A percentile compares a stretch with the other conserved stretches of the same genome.
These are phyloP conservation scores for Gentiana dahurica DNA, from an alignment of 257 asterid species.

Conservation along the genomic window DNA sequence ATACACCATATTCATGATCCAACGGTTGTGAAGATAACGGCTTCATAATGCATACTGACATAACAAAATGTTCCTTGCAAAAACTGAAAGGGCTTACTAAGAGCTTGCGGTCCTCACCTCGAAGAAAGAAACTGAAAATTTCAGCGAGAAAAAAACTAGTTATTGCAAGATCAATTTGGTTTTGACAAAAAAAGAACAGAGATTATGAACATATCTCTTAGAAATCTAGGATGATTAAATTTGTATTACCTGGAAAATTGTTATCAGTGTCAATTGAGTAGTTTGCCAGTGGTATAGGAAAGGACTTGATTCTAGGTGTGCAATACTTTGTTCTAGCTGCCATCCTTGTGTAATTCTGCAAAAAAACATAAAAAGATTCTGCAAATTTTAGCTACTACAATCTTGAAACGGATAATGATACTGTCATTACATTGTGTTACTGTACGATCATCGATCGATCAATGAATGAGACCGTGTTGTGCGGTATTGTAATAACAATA, in stretches of 20 bases:
- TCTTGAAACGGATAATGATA: too few species aligned
- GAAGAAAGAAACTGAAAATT: constrained; percentile 71
- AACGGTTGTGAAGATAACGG: too few species aligned
- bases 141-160: not conserved
- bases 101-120: constrained; percentile 54
- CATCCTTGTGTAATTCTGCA: constrained; percentile 85
- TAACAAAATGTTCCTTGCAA: too few species aligned
- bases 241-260: constrained; percentile 65
- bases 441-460: too few species aligned
- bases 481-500: too few species aligned
- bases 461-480: too few species aligned
- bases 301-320: constrained; percentile 88
- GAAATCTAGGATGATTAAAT: not conserved
- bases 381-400: too few species aligned
- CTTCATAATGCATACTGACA: too few species aligned
- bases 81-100: constrained; percentile 9
- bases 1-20: not conserved
- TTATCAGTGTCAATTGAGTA: constrained; percentile 64
- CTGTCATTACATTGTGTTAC: too few species aligned
- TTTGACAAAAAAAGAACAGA: not conserved
- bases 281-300: constrained; percentile 75
- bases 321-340: constrained; percentile 84
- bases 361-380: not conserved
- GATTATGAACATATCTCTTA: too few species aligned
- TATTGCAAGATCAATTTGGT: not conserved